Evolutionary conservation across 2,329 filamentous ascomycete species (phyloP).

Genomic region (Cryoendolithus antarcticus): DNA sequence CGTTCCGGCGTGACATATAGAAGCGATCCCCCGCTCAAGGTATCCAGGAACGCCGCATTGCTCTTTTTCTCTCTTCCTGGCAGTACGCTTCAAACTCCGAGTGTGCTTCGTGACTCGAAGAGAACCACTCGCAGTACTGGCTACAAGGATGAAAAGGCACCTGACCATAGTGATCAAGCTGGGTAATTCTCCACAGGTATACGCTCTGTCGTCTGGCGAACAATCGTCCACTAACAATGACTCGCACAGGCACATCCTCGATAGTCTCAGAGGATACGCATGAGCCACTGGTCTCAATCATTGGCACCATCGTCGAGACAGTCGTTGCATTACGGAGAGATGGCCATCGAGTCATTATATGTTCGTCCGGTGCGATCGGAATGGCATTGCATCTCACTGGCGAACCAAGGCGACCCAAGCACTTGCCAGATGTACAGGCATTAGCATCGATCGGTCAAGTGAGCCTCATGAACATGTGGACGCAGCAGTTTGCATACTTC

Average conservation of each 20-base stretch:
- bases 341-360: conserved; percentile 89
- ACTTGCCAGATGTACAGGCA: conserved; percentile 81
- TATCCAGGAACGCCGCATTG: background rate
- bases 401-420: conserved; percentile 73
- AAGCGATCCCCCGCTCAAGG: background rate
- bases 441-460: conserved; percentile 94
- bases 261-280: conserved; percentile 95
- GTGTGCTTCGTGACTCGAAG: background rate
- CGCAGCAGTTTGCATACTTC: conserved; percentile 77
- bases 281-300: conserved; percentile 79
- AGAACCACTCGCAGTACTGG: background rate
- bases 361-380: conserved; percentile 93
- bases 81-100: background rate
- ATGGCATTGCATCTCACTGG: conserved; percentile 87
- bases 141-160: conserved; percentile 50
- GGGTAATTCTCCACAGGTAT: conserved; percentile 38
- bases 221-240: conserved; percentile 19
- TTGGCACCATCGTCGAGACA: conserved; percentile 89
- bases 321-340: conserved; percentile 75
- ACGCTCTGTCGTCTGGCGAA: too few species aligned
- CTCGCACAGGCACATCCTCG: conserved; percentile 73
- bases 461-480: conserved; percentile 89
- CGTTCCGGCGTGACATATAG: background rate
- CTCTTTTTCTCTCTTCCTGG: background rate
- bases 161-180: conserved; percentile 79